Evolutionary conservation across 441 rosid genomes (phyloP), one percentile per base, ranked within the genome.

Genomic region (Gossypium gossypioides): DNA sequence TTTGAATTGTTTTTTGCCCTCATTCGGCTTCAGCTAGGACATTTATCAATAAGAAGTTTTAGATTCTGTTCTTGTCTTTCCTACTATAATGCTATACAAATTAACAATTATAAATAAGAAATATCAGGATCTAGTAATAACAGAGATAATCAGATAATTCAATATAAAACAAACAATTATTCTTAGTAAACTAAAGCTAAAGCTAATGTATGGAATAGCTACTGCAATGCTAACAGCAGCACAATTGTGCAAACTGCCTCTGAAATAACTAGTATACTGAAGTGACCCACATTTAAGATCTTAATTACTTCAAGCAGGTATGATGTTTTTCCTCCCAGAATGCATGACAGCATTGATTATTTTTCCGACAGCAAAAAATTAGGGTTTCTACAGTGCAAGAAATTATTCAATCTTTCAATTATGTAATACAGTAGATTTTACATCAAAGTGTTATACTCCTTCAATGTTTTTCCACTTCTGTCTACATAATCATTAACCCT

Each of bases 171-270:
- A 34, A 18, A 57, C 2, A 1, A 16, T 9, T 34, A 10, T 37
- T 62, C 50, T 61, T 61, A 8, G 68, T 62, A 62, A 62, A 62
- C 18, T 62, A 62, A 34, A 62, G 50, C 48, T 62, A 61, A 61
- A 61, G 13, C 13, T 22, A 56, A 56, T 22, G 3, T 34, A 62
- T 2, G 13, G 15, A 50, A 62, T 9, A 62, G 27, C 37, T 8
- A 62, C 12, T 37, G 27, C 25, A 9, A 37, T 9, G 27, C 27
- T 37, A 18, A 62, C 68, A 4, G 8, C 50, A 16, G 25, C 50
- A 55, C 0, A n/a, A 21, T 37, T 8, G 27, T 34, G 15, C 25
- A 62, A 37, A 18, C 7, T 34, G 18, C 25, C 16, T 19, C 15
- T 18, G 27, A 40, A 63, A 37, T 4, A 40, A 63, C 51, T 4